phyloP scores from a whole-genome alignment of 306 rosid genomes.

The Glycine tomentella region DNA sequence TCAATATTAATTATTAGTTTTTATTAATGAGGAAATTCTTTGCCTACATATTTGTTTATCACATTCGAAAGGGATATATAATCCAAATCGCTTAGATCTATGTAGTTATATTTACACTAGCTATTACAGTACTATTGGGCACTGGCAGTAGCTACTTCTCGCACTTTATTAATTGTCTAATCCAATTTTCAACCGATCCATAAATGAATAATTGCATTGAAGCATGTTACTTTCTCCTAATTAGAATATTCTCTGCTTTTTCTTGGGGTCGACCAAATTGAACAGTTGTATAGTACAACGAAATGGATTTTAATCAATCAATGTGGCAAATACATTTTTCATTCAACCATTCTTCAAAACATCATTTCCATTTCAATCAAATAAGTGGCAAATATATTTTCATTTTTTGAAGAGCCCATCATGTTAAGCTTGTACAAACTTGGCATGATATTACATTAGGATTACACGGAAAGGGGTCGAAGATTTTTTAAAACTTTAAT shows the following conservation, averaged over 20 bases:
- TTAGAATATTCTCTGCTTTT: constrained; percentile 14
- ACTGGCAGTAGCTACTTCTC: not conserved
- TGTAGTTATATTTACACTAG: not conserved
- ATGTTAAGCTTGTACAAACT: not conserved
- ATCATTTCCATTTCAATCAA: not conserved
- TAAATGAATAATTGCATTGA: constrained; percentile 1
- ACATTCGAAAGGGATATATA: constrained; percentile 4
- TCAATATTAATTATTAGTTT: no score
- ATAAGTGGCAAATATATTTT: not conserved
- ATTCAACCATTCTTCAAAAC: not conserved
- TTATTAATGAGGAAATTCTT: no score
- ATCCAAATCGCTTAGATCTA: not conserved
- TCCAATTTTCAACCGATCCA: not conserved
- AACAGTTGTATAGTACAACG: not conserved
- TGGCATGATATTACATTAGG: not conserved
- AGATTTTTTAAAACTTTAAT: not conserved
- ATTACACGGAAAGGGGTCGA: not conserved
- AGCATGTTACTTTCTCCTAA: not conserved
- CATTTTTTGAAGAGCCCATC: constrained; percentile 1
- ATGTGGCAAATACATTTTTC: not conserved
- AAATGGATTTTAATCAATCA: not conserved
- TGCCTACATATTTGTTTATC: constrained; percentile 1
- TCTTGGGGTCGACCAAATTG: not conserved
- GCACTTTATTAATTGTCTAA: no score
- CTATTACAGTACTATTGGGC: no score